phyloP scores from a whole-genome alignment of 371 early-diverging fungal genomes.

The Apophysomyces ossiformis region DNA sequence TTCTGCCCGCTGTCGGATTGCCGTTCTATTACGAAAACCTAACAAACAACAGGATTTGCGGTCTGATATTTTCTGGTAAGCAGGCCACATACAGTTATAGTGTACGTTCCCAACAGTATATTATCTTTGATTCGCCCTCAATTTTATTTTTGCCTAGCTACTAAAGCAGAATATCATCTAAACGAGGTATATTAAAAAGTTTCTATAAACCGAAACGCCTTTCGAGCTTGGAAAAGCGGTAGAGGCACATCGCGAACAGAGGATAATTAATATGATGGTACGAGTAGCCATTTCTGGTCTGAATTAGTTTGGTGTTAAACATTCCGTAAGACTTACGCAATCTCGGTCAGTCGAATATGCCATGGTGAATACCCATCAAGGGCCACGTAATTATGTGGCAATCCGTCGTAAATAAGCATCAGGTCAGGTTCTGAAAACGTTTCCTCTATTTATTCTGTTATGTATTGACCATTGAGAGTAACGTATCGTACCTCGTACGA shows the following conservation, averaged over 20 bases:
- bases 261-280: conserved; percentile 44
- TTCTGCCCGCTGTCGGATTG: no score
- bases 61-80: no score
- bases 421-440: conserved; percentile 62
- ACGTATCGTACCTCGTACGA: conserved; percentile 37
- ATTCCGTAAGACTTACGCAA: conserved; percentile 45
- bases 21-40: no score
- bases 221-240: conserved; percentile 54
- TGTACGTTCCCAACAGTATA: background rate
- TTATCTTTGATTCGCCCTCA: conserved; percentile 6
- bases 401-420: conserved; percentile 61
- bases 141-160: background rate
- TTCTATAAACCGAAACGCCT: conserved; percentile 54
- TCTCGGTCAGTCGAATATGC: conserved; percentile 65
- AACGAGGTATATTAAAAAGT: background rate
- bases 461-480: background rate
- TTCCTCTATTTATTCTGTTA: conserved; percentile 16
- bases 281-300: conserved; percentile 17
- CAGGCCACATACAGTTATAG: no score
- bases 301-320: conserved; percentile 2
- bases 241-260: conserved; percentile 48
- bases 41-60: no score
- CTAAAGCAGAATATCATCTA: conserved; percentile 2
- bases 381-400: conserved; percentile 55
- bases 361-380: conserved; percentile 70